Percentiles rank a stretch among this genome's conserved stretches.
Conservation (phyloP, 495 filamentous ascomycete species). For the Podospora sp. region DNA sequence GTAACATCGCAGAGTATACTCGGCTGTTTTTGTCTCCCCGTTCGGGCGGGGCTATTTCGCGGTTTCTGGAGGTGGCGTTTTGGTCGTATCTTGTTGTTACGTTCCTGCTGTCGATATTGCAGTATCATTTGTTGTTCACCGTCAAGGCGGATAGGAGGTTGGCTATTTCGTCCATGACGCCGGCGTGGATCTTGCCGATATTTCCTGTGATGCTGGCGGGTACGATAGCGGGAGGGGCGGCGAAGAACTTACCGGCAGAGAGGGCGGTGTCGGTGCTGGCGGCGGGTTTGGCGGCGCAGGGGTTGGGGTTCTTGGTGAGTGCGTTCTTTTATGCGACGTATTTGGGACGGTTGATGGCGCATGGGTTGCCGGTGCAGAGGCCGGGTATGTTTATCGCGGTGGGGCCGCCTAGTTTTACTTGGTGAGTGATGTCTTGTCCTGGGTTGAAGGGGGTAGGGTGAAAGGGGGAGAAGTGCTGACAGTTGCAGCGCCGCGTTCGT, state of each 20-base stretch:
- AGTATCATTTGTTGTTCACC: conserved; percentile 58
- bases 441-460: background rate
- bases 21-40: conserved; percentile 41
- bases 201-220: conserved; percentile 59
- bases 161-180: conserved; percentile 48
- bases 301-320: conserved; percentile 53
- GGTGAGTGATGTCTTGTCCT: background rate
- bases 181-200: conserved; percentile 59
- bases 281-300: conserved; percentile 55
- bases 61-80: conserved; percentile 48
- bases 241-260: conserved; percentile 18
- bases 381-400: conserved; percentile 75
- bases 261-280: background rate
- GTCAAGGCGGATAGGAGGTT: conserved; percentile 38
- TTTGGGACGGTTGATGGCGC: conserved; percentile 61
- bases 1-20: conserved; percentile 61
- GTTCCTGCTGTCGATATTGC: conserved; percentile 47
- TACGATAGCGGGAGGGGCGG: conserved; percentile 47
- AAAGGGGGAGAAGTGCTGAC: background rate
- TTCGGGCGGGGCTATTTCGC: conserved; percentile 41
- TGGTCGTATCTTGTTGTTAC: conserved; percentile 55
- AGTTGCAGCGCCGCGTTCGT: conserved; percentile 60
- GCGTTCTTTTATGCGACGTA: conserved; percentile 59
- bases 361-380: conserved; percentile 56
- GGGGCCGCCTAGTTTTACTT: conserved; percentile 68